phyloP scores from a whole-genome alignment of 352 stramenopile genomes.

The Phytophthora fragariae region DNA sequence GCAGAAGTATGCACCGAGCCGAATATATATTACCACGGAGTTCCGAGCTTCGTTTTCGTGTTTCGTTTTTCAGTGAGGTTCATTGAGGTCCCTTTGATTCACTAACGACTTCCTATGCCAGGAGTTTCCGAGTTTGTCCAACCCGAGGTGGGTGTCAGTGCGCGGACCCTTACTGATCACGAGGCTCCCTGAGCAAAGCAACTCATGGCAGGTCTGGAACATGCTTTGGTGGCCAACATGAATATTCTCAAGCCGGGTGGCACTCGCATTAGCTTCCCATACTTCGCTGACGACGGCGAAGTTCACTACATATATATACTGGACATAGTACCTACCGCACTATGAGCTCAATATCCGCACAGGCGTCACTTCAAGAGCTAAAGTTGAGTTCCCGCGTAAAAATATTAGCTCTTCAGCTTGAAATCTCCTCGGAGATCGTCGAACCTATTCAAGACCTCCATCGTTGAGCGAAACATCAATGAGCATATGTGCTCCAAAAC shows the following conservation, averaged over 20 bases:
- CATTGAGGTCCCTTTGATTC: no score
- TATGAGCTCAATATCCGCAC: constrained; percentile 97
- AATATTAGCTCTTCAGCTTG: constrained; percentile 15
- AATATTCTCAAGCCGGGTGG: constrained; percentile 96
- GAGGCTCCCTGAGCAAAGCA: no score
- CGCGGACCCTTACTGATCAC: no score
- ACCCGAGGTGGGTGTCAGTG: no score
- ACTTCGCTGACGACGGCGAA: constrained; percentile 82
- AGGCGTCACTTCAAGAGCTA: constrained; percentile 63
- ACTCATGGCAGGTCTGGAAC: neutral
- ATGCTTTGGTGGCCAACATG: constrained; percentile 87
- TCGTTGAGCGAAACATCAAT: no score
- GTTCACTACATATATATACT: constrained; percentile 97
- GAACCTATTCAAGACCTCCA: constrained; percentile 19
- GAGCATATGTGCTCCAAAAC: no score
- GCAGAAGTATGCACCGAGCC: no score
- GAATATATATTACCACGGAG: no score
- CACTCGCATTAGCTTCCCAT: constrained; percentile 93
- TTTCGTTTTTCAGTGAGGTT: no score
- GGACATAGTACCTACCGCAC: constrained; percentile 90
- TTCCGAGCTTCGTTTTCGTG: no score
- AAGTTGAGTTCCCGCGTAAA: constrained; percentile 22
- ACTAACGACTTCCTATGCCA: no score
- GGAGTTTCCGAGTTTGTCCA: no score
- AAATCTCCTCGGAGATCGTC: neutral